Base-by-base conservation (phyloP, 805 yeast genomes). In the Kodamaea lidongshanica region DNA sequence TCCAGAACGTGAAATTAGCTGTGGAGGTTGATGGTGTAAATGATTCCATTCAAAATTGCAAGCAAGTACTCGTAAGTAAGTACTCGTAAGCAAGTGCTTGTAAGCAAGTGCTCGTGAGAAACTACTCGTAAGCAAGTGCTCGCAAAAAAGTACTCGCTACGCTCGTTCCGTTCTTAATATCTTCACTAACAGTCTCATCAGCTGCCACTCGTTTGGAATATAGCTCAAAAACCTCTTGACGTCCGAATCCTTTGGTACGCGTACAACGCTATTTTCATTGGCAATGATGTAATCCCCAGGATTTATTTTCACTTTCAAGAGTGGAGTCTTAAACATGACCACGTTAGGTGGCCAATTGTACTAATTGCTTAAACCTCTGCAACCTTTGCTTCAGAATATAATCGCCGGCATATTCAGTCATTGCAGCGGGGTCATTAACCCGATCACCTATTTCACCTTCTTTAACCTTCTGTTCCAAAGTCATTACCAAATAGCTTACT, bases 261-360 rank as follows among this genome's bases (percentile, higher is more conserved):
- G 66, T 1, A 84, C 95, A 7, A 85, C 75, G 1, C 97, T 96
- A 46, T 87, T 85, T 35, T 70, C 78, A 48, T 89, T 96, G 6
- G 79, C 94, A 31, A 82, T 65, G 3, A 88, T 66, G 28, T 64
- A 60, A 46, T 88, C 96, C 0, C 79, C 82, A 0, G 95, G 79
- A 11, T 65, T 42, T 14, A 89, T 71, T 5, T 41, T 13, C 23
- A 67, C n/a, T n/a, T n/a, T n/a, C n/a, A n/a, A n/a, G n/a, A n/a
- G n/a, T n/a, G n/a, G n/a, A n/a, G n/a, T n/a, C n/a, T n/a, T n/a
- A n/a, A n/a, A n/a, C n/a, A n/a, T n/a, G n/a, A n/a, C n/a, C n/a
- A n/a, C n/a, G n/a, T n/a, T n/a, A n/a, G n/a, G n/a, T n/a, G n/a
- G n/a, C 13, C 18, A 29, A 25, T 48, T 46, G 27, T 54, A 59